Conservation (phyloP, 148 eudicot genomes). For the Nyssa sinensis region DNA sequence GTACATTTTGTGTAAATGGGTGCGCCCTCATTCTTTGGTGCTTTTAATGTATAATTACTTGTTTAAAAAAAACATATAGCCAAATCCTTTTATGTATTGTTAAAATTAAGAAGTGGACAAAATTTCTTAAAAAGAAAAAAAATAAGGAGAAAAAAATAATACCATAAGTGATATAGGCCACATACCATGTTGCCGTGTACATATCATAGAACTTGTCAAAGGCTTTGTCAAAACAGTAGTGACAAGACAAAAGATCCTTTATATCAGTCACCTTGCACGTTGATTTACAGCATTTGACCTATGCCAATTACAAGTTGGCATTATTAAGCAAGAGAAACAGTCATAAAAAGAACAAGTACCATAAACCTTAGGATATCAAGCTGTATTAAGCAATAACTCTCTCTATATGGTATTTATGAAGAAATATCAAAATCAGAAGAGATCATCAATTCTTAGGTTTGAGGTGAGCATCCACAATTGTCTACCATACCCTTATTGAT, state of each 20-base stretch:
- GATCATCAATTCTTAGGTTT: not conserved
- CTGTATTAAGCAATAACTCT: not conserved
- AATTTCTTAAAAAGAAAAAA: too few species aligned
- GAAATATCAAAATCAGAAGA: not conserved
- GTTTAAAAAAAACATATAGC: not conserved
- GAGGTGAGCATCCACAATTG: not conserved
- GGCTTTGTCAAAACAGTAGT: slow-evolving; percentile 75
- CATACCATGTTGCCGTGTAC: slow-evolving; percentile 82
- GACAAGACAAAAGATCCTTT: slow-evolving; percentile 83
- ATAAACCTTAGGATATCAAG: not conserved
- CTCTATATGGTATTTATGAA: not conserved
- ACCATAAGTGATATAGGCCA: not conserved
- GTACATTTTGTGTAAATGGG: too few species aligned
- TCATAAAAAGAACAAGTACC: not conserved
- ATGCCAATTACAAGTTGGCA: slow-evolving; percentile 13
- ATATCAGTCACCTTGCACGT: slow-evolving; percentile 72
- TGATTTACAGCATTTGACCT: slow-evolving; percentile 91
- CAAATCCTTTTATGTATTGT: not conserved
- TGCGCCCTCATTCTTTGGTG: too few species aligned
- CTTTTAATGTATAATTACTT: too few species aligned
- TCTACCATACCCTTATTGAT: not conserved
- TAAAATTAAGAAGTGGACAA: not conserved
- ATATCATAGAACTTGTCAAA: slow-evolving; percentile 88
- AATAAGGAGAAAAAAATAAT: not conserved
- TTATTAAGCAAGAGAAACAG: not conserved